Conservation (phyloP, 129 eudicot genomes). For the Glebionis coronaria region DNA sequence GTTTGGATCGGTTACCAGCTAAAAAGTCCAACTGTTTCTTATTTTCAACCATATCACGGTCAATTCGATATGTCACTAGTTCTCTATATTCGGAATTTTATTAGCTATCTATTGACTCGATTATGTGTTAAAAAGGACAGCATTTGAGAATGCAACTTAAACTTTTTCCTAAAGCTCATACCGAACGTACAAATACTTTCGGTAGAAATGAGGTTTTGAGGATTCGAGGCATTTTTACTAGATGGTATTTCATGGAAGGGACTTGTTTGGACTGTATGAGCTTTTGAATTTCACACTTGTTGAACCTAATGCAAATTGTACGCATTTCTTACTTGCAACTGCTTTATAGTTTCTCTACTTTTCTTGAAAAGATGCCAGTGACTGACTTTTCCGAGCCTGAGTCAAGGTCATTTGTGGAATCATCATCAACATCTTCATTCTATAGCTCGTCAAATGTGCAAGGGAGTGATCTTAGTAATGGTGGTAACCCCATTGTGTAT, state of each 20-base stretch:
- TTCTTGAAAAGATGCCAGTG: conserved; percentile 48
- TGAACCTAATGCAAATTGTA: conserved; percentile 78
- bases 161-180: no score
- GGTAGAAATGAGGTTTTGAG: no score
- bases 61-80: conserved; percentile 66
- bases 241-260: conserved; percentile 54
- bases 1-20: no score
- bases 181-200: no score
- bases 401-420: conserved; percentile 34
- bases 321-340: no score
- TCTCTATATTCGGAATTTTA: no score
- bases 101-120: conserved; percentile 59
- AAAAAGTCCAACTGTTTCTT: no score
- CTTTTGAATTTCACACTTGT: conserved; percentile 80
- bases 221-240: conserved; percentile 45
- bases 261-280: conserved; percentile 89
- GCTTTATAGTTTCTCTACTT: not conserved
- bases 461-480: no score
- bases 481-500: no score
- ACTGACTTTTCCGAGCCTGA: conserved; percentile 26
- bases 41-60: conserved; percentile 51
- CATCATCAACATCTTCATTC: conserved; percentile 37
- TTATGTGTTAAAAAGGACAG: conserved; percentile 76
- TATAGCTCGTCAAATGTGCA: conserved; percentile 40
- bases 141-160: conserved; percentile 85